A percentile compares a stretch with the other conserved stretches of the same genome.
Conservation (phyloP, 495 filamentous ascomycete species). For the Hyaloscypha hepaticicola region DNA sequence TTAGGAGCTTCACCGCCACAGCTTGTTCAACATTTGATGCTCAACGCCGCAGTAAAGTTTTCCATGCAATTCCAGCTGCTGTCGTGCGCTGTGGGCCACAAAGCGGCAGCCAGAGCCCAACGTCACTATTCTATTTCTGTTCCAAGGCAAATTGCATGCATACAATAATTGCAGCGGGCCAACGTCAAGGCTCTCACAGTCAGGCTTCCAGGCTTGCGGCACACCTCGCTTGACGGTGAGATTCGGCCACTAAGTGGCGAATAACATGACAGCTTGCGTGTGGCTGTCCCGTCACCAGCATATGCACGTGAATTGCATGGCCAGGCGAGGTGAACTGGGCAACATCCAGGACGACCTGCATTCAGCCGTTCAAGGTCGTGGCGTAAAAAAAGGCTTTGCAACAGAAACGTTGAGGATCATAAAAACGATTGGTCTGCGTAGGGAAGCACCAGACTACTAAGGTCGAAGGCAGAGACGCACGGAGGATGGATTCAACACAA, state of each 20-base stretch:
- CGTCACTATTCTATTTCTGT: slow-evolving; percentile 10
- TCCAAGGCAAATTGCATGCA: not conserved
- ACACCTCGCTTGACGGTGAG: not conserved
- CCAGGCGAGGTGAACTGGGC: not conserved
- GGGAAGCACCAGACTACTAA: not conserved
- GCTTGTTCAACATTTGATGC: not conserved
- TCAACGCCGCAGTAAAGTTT: not conserved
- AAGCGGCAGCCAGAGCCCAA: not conserved
- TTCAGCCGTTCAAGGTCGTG: too few species aligned
- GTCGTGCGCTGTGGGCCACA: too few species aligned
- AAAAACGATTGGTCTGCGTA: not conserved
- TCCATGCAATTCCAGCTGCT: too few species aligned
- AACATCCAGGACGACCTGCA: not conserved
- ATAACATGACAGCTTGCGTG: not conserved
- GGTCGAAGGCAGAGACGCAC: too few species aligned
- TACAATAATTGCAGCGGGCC: slow-evolving; percentile 3
- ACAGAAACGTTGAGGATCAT: not conserved
- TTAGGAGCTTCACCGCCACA: not conserved
- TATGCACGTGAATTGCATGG: not conserved
- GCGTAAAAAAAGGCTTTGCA: too few species aligned
- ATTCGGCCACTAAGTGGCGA: slow-evolving; percentile 11
- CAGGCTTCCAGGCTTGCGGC: not conserved
- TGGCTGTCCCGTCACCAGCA: not conserved
- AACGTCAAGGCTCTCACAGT: too few species aligned
- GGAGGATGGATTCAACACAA: too few species aligned